These are phyloP conservation scores for Podospora pseudocomata DNA, from an alignment of 495 filamentous ascomycete species.

Conservation along the genomic window DNA sequence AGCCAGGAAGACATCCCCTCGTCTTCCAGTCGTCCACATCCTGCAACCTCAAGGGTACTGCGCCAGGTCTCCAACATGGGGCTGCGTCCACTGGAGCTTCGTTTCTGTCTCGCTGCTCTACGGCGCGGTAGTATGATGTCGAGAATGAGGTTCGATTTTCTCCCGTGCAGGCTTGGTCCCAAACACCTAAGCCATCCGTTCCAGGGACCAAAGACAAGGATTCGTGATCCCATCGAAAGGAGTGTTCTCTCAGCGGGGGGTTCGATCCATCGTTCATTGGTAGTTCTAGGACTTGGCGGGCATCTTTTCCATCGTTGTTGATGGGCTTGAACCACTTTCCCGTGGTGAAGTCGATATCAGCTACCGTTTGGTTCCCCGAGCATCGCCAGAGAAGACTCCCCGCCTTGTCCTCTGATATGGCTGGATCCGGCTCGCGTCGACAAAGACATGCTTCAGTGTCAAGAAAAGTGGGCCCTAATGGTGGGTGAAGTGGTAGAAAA, in stretches of 20 bases:
- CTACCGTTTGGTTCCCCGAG: slow-evolving; percentile 34
- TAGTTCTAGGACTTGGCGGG: slow-evolving; percentile 14
- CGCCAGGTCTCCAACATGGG: slow-evolving; percentile 36
- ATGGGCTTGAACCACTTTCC: slow-evolving; percentile 42
- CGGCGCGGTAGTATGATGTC: slow-evolving; percentile 31
- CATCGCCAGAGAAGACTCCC: slow-evolving; percentile 36
- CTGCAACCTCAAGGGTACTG: slow-evolving; percentile 36
- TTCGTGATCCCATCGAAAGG: slow-evolving; percentile 14
- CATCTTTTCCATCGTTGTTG: slow-evolving; percentile 9
- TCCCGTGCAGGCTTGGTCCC: slow-evolving; percentile 35
- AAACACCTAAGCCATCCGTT: slow-evolving; percentile 18
- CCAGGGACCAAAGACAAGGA: slow-evolving; percentile 16
- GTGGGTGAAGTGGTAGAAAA: slow-evolving; percentile 27
- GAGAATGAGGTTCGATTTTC: slow-evolving; percentile 31
- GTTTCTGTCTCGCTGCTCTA: slow-evolving; percentile 11
- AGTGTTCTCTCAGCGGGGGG: slow-evolving; percentile 23
- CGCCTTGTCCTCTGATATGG: neutral
- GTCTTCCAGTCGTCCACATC: slow-evolving; percentile 31
- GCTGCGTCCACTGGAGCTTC: slow-evolving; percentile 28
- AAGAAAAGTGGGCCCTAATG: slow-evolving; percentile 35
- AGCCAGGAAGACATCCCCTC: slow-evolving; percentile 38
- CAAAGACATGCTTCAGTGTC: slow-evolving; percentile 41
- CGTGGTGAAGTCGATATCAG: slow-evolving; percentile 23
- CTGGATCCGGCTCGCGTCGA: slow-evolving; percentile 25
- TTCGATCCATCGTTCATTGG: slow-evolving; percentile 31